Base-by-base conservation (phyloP, 108 stramenopile species). In the Cyclotella distinguenda region DNA sequence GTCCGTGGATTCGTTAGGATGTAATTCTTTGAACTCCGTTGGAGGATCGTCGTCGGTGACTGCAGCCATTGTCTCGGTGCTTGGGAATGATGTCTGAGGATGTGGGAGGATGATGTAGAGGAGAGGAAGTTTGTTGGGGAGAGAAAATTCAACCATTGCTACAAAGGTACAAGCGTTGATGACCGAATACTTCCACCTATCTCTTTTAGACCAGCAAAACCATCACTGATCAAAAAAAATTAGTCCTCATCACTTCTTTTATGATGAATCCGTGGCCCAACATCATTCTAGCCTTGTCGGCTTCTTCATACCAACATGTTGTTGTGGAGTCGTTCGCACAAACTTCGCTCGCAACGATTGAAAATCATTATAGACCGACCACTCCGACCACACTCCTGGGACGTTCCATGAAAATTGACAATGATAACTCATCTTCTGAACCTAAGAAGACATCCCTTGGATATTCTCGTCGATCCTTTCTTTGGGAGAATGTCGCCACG, bases 401-500 rank as follows among this genome's bases (percentile, higher is more conserved):
- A 12, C 12, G 12, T 38, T 12, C 8, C 38, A 38, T 38, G 38
- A 38, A 38, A 38, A 38, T 10, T 12, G 12, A 38, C n/a, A n/a
- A n/a, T n/a, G n/a, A n/a, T n/a, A n/a, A n/a, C n/a, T n/a, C n/a
- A n/a, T n/a, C n/a, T n/a, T 2, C n/a, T 5, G 55, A 56, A 16
- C 10, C 15, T 8, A 39, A n/a, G 21, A 56, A 39, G 13, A 53
- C 30, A 34, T 12, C 55, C 21, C 22, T 56, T 3, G 19, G 38
- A 38, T 34, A 56, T 39, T 56, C 55, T 21, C 33, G 55, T 6
- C 61, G 67, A 58, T 76, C 61, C 23, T 68, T 68, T 55, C 60
- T 68, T 22, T 68, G 67, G 13, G 67, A 18, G 5, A 68, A 52
- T 34, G 74, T 67, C 15, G 67, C 67, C 13, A 57, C 66, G 22